Conservation (phyloP, 306 rosid species). For the Lagenaria siceraria region DNA sequence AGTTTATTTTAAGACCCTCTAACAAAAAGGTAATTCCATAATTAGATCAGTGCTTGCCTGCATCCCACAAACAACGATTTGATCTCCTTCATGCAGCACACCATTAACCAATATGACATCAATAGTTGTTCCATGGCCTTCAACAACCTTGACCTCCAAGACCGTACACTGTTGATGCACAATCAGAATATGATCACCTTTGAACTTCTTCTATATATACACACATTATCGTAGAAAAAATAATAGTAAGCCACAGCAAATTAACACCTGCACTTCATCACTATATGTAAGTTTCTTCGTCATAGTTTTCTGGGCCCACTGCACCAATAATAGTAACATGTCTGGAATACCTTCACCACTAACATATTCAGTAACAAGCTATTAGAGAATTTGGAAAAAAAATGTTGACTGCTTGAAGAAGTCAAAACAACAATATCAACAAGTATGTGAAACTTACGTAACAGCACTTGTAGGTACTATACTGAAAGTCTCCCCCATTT, state of each 20-base stretch:
- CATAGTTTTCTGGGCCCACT: constrained; percentile 94
- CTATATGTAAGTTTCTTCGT: constrained; percentile 72
- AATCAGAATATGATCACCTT: constrained; percentile 21
- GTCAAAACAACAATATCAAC: neutral
- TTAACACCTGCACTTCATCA: constrained; percentile 75
- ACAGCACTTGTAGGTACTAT: constrained; percentile 96
- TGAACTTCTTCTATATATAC: constrained; percentile 4
- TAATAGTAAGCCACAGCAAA: constrained; percentile 6
- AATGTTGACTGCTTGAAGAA: neutral
- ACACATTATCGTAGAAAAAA: constrained; percentile 8
- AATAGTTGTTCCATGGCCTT: constrained; percentile 96
- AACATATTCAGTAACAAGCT: constrained; percentile 18
- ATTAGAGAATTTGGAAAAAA: constrained; percentile 11
- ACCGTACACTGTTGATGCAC: constrained; percentile 68
- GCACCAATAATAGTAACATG: constrained; percentile 62
- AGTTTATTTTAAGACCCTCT: neutral
- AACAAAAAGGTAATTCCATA: neutral
- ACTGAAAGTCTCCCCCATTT: constrained; percentile 91
- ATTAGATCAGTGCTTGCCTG: constrained; percentile 40
- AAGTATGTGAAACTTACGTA: constrained; percentile 36
- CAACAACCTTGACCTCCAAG: constrained; percentile 92
- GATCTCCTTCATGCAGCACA: constrained; percentile 97
- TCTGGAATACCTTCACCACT: constrained; percentile 98
- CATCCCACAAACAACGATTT: constrained; percentile 94
- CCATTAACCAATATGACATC: constrained; percentile 96